Conservation (phyloP, 192 early-diverging fungal genomes). For the Linnemannia zychae region DNA sequence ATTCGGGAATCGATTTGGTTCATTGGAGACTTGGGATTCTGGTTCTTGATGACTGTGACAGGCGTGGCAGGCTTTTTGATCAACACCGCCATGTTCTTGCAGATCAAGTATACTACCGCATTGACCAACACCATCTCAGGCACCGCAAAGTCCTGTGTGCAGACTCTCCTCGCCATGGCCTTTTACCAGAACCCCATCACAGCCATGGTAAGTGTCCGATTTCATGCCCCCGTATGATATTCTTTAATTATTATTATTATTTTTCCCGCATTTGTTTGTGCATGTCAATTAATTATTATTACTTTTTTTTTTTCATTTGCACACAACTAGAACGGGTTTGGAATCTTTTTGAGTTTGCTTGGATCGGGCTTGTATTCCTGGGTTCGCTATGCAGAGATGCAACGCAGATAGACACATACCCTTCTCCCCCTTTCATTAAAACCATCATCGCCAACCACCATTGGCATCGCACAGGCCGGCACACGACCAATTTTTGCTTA, state of each 20-base stretch:
- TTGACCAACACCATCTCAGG: conserved; percentile 79
- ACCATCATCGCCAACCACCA: background rate
- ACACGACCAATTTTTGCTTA: background rate
- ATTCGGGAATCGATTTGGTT: conserved; percentile 64
- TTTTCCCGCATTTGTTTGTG: background rate
- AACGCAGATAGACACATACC: conserved; percentile 49
- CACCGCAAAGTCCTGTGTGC: conserved; percentile 77
- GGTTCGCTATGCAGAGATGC: conserved; percentile 69
- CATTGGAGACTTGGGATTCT: conserved; percentile 63
- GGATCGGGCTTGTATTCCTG: conserved; percentile 72
- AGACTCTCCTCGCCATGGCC: conserved; percentile 72
- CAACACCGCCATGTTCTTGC: conserved; percentile 79
- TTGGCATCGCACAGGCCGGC: too few species aligned
- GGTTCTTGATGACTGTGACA: conserved; percentile 73
- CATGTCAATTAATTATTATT: background rate
- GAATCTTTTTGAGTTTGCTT: conserved; percentile 69
- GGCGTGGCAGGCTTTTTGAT: conserved; percentile 75
- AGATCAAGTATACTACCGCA: conserved; percentile 78
- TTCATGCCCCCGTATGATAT: too few species aligned
- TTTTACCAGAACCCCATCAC: conserved; percentile 75
- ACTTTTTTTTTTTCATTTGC: background rate
- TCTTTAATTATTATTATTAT: background rate
- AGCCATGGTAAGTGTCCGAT: conserved; percentile 58
- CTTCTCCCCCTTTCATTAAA: background rate
- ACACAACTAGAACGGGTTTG: conserved; percentile 63